Percentiles rank a stretch among this genome's conserved stretches.
These are phyloP conservation scores for Penicillium argentinense DNA, from an alignment of 495 filamentous ascomycete genomes.

Conservation along the genomic window DNA sequence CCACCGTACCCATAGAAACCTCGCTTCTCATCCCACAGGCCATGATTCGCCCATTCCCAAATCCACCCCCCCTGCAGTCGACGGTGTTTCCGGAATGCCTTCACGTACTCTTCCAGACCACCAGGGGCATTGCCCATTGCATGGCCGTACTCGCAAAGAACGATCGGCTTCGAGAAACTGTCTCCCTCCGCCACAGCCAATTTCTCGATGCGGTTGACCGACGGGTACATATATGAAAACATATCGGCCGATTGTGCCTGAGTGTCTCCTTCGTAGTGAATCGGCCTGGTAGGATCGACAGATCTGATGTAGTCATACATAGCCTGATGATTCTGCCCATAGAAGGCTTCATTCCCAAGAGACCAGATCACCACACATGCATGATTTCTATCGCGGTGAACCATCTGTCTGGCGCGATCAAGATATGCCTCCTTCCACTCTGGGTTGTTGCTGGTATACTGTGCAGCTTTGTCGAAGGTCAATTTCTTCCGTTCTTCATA, in stretches of 20 bases:
- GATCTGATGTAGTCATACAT: constrained; percentile 63
- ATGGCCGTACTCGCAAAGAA: constrained; percentile 69
- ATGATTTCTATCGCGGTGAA: constrained; percentile 67
- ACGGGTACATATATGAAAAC: constrained; percentile 66
- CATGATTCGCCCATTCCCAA: constrained; percentile 76
- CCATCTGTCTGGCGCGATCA: constrained; percentile 61
- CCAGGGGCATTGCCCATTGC: constrained; percentile 76
- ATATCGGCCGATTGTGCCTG: constrained; percentile 61
- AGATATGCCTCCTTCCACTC: constrained; percentile 64
- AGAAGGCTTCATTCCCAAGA: constrained; percentile 69
- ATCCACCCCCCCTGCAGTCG: constrained; percentile 68
- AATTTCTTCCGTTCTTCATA: background rate
- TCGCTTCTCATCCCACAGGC: constrained; percentile 50
- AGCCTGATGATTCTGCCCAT: constrained; percentile 59
- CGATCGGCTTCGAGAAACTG: constrained; percentile 52
- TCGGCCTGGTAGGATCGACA: constrained; percentile 54
- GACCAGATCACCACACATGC: constrained; percentile 69
- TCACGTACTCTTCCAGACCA: constrained; percentile 62
- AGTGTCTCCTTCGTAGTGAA: constrained; percentile 68
- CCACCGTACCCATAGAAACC: constrained; percentile 63
- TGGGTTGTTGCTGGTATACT: constrained; percentile 61
- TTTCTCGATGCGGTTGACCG: constrained; percentile 46
- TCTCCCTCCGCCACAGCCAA: constrained; percentile 41
- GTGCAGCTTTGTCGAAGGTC: constrained; percentile 46
- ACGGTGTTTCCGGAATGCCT: constrained; percentile 55